phyloP scores from a whole-genome alignment of 768 basidiomycete genomes.

The Hygrocybe punicea region DNA sequence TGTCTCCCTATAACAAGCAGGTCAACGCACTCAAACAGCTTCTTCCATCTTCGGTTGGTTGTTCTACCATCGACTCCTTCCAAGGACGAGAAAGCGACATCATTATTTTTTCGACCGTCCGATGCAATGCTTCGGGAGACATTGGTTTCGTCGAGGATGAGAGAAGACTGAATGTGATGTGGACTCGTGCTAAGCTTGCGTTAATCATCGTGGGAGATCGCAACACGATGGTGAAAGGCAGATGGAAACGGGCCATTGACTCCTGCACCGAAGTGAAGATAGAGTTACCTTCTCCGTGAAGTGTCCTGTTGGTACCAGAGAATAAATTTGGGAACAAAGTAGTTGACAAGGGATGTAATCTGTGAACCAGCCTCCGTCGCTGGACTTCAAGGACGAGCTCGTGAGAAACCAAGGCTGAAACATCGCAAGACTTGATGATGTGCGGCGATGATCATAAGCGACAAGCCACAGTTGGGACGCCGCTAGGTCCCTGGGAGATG shows the following conservation, averaged over 20 bases:
- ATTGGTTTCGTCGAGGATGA: conserved; percentile 65
- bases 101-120: conserved; percentile 61
- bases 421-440: too few species aligned
- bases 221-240: conserved; percentile 43
- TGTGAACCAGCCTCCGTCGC: too few species aligned
- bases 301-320: not conserved
- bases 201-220: conserved; percentile 61
- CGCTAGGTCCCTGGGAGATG: not conserved
- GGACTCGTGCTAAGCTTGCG: conserved; percentile 59
- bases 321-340: too few species aligned
- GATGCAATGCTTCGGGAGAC: conserved; percentile 55
- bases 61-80: conserved; percentile 59
- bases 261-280: conserved; percentile 30
- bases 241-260: conserved; percentile 53
- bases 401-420: too few species aligned
- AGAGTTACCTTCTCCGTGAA: not conserved
- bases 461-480: not conserved
- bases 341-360: too few species aligned
- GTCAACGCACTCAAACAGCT: conserved; percentile 43
- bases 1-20: conserved; percentile 63
- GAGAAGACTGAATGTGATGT: conserved; percentile 63
- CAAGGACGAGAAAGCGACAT: conserved; percentile 69
- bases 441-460: not conserved
- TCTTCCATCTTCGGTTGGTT: conserved; percentile 37
- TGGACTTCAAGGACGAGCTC: not conserved